A percentile compares a stretch with the other conserved stretches of the same genome.
phyloP scores from a whole-genome alignment of 495 filamentous ascomycete genomes.

The Penicillium roqueforti region DNA sequence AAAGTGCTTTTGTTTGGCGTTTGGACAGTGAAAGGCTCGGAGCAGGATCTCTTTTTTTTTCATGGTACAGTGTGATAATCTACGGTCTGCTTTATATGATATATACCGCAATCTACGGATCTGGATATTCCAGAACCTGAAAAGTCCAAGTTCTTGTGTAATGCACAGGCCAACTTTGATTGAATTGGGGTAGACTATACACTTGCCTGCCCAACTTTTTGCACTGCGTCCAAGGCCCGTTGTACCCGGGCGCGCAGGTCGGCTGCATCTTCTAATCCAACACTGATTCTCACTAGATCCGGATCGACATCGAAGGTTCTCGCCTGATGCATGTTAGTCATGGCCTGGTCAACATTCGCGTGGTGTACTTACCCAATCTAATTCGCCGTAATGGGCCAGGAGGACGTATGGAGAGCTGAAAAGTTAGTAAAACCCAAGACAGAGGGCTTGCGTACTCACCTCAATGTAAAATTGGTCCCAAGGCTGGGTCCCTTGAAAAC shows the following conservation, averaged over 20 bases:
- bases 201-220: conserved; percentile 16
- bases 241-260: conserved; percentile 51
- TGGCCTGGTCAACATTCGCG: background rate
- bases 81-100: conserved; percentile 6
- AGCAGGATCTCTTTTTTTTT: conserved; percentile 7
- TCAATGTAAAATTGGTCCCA: conserved; percentile 94
- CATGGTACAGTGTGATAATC: conserved; percentile 3
- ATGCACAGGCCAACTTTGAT: background rate
- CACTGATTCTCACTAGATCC: conserved; percentile 78
- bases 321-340: conserved; percentile 45
- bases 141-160: background rate
- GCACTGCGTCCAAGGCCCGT: conserved; percentile 46
- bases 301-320: conserved; percentile 71
- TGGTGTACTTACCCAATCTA: conserved; percentile 68
- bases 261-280: conserved; percentile 77
- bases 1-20: background rate
- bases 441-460: conserved; percentile 28
- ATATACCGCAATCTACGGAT: conserved; percentile 16
- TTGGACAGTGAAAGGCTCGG: background rate
- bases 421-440: background rate
- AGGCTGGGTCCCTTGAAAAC: conserved; percentile 91
- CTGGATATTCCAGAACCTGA: conserved; percentile 12
- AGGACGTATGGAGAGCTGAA: conserved; percentile 79
- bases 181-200: background rate
- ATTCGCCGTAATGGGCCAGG: conserved; percentile 85